These are phyloP conservation scores for Ascochyta rabiei DNA, from an alignment of 2,329 filamentous ascomycete genomes.

Conservation along the genomic window DNA sequence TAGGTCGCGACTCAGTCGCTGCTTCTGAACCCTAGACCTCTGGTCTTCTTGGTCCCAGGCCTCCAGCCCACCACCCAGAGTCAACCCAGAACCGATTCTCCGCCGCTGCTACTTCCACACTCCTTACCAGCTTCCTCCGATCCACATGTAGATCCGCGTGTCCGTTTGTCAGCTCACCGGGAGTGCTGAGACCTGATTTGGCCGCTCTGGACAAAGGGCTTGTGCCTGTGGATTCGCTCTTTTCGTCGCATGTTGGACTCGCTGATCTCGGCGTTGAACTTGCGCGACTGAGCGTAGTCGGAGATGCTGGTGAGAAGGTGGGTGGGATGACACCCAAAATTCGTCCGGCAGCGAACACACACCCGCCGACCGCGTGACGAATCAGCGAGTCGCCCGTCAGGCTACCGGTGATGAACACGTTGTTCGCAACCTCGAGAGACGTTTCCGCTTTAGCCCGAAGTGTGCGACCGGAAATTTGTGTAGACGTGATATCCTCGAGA, in stretches of 20 bases:
- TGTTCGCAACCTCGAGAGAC: conserved; percentile 59
- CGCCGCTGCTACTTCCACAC: conserved; percentile 36
- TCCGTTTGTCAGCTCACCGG: conserved; percentile 39
- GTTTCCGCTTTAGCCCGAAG: conserved; percentile 59
- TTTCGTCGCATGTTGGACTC: conserved; percentile 27
- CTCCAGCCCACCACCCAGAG: conserved; percentile 47
- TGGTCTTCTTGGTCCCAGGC: conserved; percentile 25
- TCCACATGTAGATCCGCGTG: conserved; percentile 50
- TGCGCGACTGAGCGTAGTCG: conserved; percentile 6
- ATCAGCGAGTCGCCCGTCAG: conserved; percentile 66
- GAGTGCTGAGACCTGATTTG: conserved; percentile 22
- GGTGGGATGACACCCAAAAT: conserved; percentile 46
- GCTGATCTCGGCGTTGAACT: conserved; percentile 31
- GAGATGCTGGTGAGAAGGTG: conserved; percentile 20
- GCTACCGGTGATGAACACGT: conserved; percentile 64
- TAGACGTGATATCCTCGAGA: neutral
- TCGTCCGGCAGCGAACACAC: conserved; percentile 61
- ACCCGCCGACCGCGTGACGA: conserved; percentile 64
- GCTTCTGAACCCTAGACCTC: too few species aligned
- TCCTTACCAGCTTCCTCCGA: conserved; percentile 36
- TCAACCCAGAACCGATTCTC: conserved; percentile 42
- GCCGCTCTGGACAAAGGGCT: conserved; percentile 11
- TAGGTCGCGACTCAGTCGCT: neutral
- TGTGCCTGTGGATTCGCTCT: conserved; percentile 17
- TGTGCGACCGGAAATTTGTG: conserved; percentile 58